These are phyloP conservation scores for Cladosporium sp. DNA, from an alignment of 2,329 filamentous ascomycete genomes.

Conservation along the genomic window DNA sequence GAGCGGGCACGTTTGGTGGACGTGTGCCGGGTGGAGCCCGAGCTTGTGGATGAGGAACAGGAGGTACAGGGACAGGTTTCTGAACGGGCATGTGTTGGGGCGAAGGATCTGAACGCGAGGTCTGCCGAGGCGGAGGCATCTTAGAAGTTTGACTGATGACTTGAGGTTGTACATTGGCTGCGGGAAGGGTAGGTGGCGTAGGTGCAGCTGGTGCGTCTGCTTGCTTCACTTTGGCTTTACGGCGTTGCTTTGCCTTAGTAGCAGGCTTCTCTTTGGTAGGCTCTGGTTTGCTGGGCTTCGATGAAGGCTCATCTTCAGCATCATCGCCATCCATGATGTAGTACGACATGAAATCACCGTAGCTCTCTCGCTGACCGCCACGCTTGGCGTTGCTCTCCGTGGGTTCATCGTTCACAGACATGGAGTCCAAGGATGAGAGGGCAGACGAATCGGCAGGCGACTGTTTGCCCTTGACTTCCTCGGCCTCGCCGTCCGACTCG, in stretches of 20 bases:
- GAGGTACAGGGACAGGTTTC: not conserved
- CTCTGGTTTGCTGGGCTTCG: constrained; percentile 3
- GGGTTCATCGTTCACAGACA: constrained; percentile 11
- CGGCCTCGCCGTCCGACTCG: not conserved
- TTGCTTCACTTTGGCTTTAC: constrained; percentile 1
- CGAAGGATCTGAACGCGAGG: not conserved
- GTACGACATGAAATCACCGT: constrained; percentile 30
- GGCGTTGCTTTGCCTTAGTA: not conserved
- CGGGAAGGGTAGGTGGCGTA: not conserved
- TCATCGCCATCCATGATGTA: constrained; percentile 28
- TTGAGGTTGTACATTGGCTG: not conserved
- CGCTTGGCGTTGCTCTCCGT: not conserved
- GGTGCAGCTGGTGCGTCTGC: not conserved
- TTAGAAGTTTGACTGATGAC: not conserved
- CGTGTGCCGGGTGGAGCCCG: not conserved
- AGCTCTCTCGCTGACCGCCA: constrained; percentile 17
- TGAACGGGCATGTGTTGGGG: not conserved
- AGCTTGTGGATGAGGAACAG: not conserved
- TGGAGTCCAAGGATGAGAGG: constrained; percentile 22
- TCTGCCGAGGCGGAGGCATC: not conserved
- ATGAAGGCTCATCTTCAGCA: constrained; percentile 10
- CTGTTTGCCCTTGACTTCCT: not conserved
- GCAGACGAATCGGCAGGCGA: constrained; percentile 22
- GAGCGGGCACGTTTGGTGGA: not conserved
- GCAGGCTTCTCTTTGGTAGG: not conserved